phyloP scores from a whole-genome alignment of 805 yeast genomes.

The Metschnikowia kunwiensis region DNA sequence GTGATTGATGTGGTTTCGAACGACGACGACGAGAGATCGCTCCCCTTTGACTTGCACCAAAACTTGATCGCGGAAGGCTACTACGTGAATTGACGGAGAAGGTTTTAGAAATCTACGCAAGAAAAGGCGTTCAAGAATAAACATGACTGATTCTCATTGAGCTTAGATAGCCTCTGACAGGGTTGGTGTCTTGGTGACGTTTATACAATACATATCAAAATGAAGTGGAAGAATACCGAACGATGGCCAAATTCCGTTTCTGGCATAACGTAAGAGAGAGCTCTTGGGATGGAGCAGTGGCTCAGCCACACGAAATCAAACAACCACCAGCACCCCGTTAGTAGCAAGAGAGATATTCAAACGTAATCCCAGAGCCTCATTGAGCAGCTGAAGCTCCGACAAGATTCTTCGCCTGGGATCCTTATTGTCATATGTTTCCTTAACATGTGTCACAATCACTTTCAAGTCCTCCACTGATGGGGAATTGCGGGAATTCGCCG shows the following conservation, averaged over 20 bases:
- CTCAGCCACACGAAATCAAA: too few species aligned
- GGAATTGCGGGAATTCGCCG: not conserved
- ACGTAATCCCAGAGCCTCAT: slow-evolving; percentile 35
- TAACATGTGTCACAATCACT: slow-evolving; percentile 46
- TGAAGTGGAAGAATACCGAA: not conserved
- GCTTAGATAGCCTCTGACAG: too few species aligned
- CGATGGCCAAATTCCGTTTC: too few species aligned
- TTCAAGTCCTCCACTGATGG: slow-evolving; percentile 38
- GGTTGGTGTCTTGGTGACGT: too few species aligned
- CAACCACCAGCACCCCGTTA: slow-evolving; percentile 49
- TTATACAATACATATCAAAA: not conserved
- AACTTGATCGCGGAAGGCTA: slow-evolving; percentile 58
- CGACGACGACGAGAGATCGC: slow-evolving; percentile 49
- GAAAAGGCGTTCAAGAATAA: too few species aligned
- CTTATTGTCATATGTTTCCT: slow-evolving; percentile 21
- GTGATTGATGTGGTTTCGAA: slow-evolving; percentile 56
- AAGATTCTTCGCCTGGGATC: slow-evolving; percentile 63
- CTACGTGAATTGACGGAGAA: slow-evolving; percentile 51
- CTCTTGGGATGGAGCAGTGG: too few species aligned
- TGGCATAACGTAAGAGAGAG: too few species aligned
- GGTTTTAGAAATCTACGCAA: too few species aligned
- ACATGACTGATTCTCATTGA: too few species aligned
- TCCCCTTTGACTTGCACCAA: slow-evolving; percentile 68
- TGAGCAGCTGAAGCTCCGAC: slow-evolving; percentile 44
- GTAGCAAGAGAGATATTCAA: slow-evolving; percentile 50